A percentile compares a stretch with the other conserved stretches of the same genome.
Evolutionary conservation across 768 basidiomycete genomes (phyloP).

Genomic region (Tephrocybe sp.): DNA sequence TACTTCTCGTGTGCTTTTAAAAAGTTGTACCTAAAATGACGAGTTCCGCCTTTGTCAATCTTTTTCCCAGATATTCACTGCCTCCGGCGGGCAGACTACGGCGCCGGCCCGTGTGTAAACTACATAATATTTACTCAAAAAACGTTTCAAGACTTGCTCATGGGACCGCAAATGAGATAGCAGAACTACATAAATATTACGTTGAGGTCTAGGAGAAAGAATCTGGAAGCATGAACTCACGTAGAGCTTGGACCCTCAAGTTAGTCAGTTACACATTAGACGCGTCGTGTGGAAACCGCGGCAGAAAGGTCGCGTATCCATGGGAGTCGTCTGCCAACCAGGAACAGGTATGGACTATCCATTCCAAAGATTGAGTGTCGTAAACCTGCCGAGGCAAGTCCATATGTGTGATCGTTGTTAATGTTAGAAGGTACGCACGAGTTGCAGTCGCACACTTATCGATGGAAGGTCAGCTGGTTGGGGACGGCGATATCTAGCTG

Average conservation of each 20-base stretch:
- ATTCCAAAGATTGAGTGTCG: not conserved
- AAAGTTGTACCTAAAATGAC: not conserved
- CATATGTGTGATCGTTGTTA: no score
- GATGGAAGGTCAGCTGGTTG: conserved; percentile 5
- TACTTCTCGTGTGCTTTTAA: not conserved
- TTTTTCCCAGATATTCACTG: not conserved
- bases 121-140: not conserved
- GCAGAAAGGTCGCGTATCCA: conserved; percentile 10
- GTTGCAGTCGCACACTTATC: conserved; percentile 2
- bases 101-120: no score
- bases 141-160: not conserved
- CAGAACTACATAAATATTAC: not conserved
- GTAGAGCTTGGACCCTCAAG: not conserved
- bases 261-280: not conserved
- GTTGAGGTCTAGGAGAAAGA: not conserved
- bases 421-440: no score
- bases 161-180: not conserved
- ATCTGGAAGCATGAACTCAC: not conserved
- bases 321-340: conserved; percentile 6
- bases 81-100: not conserved
- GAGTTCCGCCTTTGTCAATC: not conserved
- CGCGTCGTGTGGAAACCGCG: conserved; percentile 7
- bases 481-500: no score
- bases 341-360: conserved; percentile 8
- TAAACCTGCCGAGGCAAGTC: no score